Evolutionary conservation across 352 stramenopile species (phyloP).

Genomic region (Globisporangium cylindrosporum): DNA sequence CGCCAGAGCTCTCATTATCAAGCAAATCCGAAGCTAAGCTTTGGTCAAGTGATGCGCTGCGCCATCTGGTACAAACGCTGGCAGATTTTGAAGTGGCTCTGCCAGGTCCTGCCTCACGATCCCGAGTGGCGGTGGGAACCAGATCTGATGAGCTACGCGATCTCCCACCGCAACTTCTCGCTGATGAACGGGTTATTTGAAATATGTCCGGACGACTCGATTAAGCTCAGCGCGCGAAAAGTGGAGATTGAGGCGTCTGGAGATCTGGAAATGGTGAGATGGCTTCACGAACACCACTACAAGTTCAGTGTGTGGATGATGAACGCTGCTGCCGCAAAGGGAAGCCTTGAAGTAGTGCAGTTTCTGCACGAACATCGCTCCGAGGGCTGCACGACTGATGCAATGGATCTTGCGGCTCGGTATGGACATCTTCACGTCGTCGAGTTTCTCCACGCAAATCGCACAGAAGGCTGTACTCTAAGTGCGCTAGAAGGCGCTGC

Average conservation of each 20-base stretch:
- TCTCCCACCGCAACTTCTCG: slow-evolving; percentile 5
- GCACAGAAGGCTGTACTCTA: slow-evolving; percentile 2
- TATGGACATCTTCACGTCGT: slow-evolving; percentile 7
- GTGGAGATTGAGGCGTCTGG: slow-evolving; percentile 2
- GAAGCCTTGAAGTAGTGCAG: not conserved
- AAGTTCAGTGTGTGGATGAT: slow-evolving; percentile 7
- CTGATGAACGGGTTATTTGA: slow-evolving; percentile 7
- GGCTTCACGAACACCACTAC: slow-evolving; percentile 7
- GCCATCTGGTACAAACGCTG: slow-evolving; percentile 10
- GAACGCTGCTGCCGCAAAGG: slow-evolving; percentile 10
- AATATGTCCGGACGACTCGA: not conserved
- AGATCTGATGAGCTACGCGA: slow-evolving; percentile 5
- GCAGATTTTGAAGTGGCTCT: slow-evolving; percentile 8
- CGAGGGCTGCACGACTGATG: slow-evolving; percentile 3
- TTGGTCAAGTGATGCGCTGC: slow-evolving; percentile 5
- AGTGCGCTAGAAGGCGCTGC: slow-evolving; percentile 1
- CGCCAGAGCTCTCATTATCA: not conserved
- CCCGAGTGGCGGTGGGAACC: slow-evolving; percentile 1
- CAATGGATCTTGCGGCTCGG: slow-evolving; percentile 8
- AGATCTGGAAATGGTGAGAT: slow-evolving; percentile 2
- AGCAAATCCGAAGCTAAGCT: not conserved
- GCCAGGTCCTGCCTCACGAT: not conserved
- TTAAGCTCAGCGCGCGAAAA: not conserved
- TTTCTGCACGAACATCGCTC: not conserved
- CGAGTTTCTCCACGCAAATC: slow-evolving; percentile 5